A percentile compares a stretch with the other conserved stretches of the same genome.
These are phyloP conservation scores for Malus hybrid DNA, from an alignment of 331 rosid species.

Conservation along the genomic window DNA sequence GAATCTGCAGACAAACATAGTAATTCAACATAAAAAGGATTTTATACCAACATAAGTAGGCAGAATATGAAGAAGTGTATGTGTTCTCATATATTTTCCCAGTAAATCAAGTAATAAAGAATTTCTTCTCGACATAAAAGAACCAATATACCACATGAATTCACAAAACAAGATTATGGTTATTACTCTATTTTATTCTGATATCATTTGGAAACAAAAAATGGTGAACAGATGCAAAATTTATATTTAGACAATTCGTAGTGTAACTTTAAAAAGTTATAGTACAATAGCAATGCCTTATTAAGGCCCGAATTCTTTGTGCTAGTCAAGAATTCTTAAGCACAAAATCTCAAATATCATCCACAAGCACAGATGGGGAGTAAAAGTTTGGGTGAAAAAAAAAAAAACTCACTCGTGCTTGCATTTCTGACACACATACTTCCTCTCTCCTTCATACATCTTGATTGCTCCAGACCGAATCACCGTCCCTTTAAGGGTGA, in stretches of 20 bases:
- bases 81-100: background rate
- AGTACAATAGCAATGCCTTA: background rate
- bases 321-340: background rate
- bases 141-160: background rate
- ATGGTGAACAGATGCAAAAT: background rate
- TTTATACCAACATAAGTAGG: background rate
- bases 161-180: background rate
- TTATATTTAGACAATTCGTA: background rate
- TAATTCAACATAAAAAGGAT: slow-evolving; percentile 4
- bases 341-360: too few species aligned
- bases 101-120: background rate
- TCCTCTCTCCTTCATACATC: slow-evolving; percentile 98
- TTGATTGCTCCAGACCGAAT: slow-evolving; percentile 80
- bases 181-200: background rate
- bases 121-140: background rate
- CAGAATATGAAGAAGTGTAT: background rate
- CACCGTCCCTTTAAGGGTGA: slow-evolving; percentile 86
- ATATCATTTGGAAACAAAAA: background rate
- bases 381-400: background rate
- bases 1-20: slow-evolving; percentile 45
- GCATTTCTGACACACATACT: slow-evolving; percentile 76
- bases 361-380: background rate
- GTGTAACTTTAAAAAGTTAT: background rate
- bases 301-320: background rate
- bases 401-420: slow-evolving; percentile 33